Evolutionary conservation across 805 yeast genomes (phyloP).

Genomic region (Wickerhamomyces rabaulensis): DNA sequence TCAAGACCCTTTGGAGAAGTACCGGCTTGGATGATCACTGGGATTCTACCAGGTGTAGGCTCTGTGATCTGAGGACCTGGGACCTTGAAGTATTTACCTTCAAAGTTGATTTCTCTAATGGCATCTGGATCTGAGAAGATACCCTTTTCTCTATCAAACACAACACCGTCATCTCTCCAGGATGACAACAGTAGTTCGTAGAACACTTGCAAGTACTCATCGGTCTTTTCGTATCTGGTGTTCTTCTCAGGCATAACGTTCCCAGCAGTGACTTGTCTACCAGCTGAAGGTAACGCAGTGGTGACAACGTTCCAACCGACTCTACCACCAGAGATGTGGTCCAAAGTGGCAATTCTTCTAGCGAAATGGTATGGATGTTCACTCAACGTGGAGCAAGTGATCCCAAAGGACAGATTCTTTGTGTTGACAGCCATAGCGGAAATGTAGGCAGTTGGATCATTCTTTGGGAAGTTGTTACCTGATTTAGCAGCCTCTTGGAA

Average conservation of each 20-base stretch:
- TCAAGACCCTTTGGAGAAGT: constrained; percentile 30
- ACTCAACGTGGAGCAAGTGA: constrained; percentile 37
- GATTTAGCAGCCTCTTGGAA: constrained; percentile 22
- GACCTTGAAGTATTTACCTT: constrained; percentile 17
- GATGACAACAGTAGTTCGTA: constrained; percentile 34
- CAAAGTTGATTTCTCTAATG: constrained; percentile 30
- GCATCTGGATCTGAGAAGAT: constrained; percentile 28
- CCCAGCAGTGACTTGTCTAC: constrained; percentile 31
- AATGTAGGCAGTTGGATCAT: constrained; percentile 28
- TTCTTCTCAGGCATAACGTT: constrained; percentile 32
- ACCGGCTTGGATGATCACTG: constrained; percentile 36
- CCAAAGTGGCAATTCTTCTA: constrained; percentile 33
- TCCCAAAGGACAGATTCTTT: constrained; percentile 32
- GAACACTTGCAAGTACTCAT: constrained; percentile 35
- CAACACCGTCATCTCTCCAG: constrained; percentile 33
- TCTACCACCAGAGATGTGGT: constrained; percentile 28
- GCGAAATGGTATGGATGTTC: constrained; percentile 39
- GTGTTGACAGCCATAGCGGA: constrained; percentile 36
- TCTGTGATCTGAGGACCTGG: constrained; percentile 33
- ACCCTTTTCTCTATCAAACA: constrained; percentile 17
- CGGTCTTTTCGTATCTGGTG: constrained; percentile 35
- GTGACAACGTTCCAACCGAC: constrained; percentile 42
- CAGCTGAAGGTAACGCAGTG: constrained; percentile 37
- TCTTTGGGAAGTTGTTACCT: constrained; percentile 9
- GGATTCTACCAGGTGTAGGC: constrained; percentile 36